Evolutionary conservation across 768 basidiomycete genomes (phyloP), one percentile per base, ranked within the genome.

Genomic region (Kondoa subrosea): DNA sequence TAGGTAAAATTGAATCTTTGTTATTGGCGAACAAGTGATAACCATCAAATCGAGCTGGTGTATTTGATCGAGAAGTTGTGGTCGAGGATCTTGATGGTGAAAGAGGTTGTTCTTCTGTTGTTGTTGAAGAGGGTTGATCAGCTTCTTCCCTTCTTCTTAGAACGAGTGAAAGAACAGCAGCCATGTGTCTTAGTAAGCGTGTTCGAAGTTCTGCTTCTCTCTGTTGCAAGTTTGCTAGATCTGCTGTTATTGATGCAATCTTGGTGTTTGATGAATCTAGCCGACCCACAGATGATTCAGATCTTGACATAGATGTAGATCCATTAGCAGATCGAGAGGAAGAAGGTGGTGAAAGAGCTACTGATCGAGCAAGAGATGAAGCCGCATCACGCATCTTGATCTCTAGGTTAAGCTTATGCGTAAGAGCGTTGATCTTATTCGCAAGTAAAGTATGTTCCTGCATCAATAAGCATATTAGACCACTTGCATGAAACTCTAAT

Each of bases 381-480:
- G 88, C 87, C 0, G 89, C 89, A 71, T 91, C 89, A n/a, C 89
- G 88, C 34, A 92, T 89, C 75, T 88, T 90, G 60, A 84, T 87
- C 75, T 91, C 90, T 33, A 88, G 81, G 1, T 82, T 79, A 65
- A 91, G 81, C 74, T 88, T 91, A 76, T 83, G 88, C 63, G 81
- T 80, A 77, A 85, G 80, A 27, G 87, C 85, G 33, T 79, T 81
- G 14, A 85, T 78, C 17, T 87, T 82, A 1, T 86, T 82, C 29
- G 82, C 79, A 29, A 91, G 82, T 56, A 84, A 76, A 75, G 84
- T 82, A 70, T 89, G 81, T 75, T 92, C 90, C 89, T 91, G 0
- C 1, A 4, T 15, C 21, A 4, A 21, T 50, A 21, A 31, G 15
- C 66, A 40, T 33, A 2, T 34, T 50, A 26, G 26, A 63, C 34